Percentiles rank a stretch among this genome's conserved stretches.
Conservation (phyloP, 495 filamentous ascomycete genomes). For the Aspergillus saccharolyticus region DNA sequence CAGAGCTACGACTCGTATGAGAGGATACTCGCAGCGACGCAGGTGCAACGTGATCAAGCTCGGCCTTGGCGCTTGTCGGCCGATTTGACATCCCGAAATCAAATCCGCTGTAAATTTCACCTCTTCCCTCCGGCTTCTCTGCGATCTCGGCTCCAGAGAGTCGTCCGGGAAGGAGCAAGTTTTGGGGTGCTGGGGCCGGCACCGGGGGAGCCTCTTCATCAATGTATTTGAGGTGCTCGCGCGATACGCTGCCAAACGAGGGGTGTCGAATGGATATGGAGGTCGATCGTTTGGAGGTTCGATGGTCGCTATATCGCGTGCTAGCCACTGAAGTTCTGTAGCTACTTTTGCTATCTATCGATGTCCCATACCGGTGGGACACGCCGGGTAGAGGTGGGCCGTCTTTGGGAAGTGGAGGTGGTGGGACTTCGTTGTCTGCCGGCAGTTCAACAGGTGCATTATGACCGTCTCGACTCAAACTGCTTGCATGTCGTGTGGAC, state of each 20-base stretch:
- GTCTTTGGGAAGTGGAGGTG: slow-evolving; percentile 28
- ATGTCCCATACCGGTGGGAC: slow-evolving; percentile 28
- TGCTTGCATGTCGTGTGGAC: slow-evolving; percentile 12
- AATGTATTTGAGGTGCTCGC: slow-evolving; percentile 27
- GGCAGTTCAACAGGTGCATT: not conserved
- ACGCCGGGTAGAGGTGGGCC: slow-evolving; percentile 1
- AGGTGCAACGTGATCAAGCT: slow-evolving; percentile 6
- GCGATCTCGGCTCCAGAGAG: slow-evolving; percentile 21
- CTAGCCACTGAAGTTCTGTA: slow-evolving; percentile 42
- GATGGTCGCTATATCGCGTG: slow-evolving; percentile 32
- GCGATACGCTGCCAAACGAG: slow-evolving; percentile 36
- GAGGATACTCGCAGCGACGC: slow-evolving; percentile 16
- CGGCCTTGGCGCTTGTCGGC: slow-evolving; percentile 3
- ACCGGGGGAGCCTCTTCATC: slow-evolving; percentile 39
- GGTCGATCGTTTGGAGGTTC: slow-evolving; percentile 26
- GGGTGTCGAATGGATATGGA: slow-evolving; percentile 34
- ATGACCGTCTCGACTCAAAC: slow-evolving; percentile 1
- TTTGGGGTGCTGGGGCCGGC: slow-evolving; percentile 27
- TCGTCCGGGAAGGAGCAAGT: slow-evolving; percentile 22
- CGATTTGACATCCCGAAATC: slow-evolving; percentile 21
- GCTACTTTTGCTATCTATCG: slow-evolving; percentile 40
- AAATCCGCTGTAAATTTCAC: slow-evolving; percentile 28
- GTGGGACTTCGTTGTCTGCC: slow-evolving; percentile 15
- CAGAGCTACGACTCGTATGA: slow-evolving; percentile 13
- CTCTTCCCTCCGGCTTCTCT: slow-evolving; percentile 17